Evolutionary conservation across 1,284 basidiomycete genomes (phyloP), one percentile per base, ranked within the genome.

Genomic region (Naganishia sp.): DNA sequence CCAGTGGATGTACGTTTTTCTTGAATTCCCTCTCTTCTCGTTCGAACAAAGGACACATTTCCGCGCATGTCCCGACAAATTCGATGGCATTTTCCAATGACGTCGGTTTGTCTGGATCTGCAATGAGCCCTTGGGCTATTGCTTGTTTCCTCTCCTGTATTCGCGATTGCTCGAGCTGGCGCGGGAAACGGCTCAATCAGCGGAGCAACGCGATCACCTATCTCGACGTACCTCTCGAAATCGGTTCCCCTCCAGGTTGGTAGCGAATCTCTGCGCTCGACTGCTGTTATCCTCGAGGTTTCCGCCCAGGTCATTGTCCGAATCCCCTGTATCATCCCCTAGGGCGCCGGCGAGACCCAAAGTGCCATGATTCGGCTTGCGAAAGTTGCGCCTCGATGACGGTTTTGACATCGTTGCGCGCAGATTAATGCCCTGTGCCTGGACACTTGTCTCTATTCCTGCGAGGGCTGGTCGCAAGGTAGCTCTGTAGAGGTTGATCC

Each of bases 21-120:
- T 95, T 91, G 67, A 88, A 86, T 77, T 98, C 92, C 52, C 95
- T 85, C 72, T 93, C 86, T 76, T 95, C 93, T 23, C 90, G 84
- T 79, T 99, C 95, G 73, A 92, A 95, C 58, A 90, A 87, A 6
- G 93, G 91, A 77, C 95, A 98, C 93, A 98, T 97, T 69, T 90
- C 88, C 79, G 84, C 81, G 75, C 95, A 98, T 1, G 91, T 94
- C 21, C 95, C 95, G 15, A 90, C 85, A 73, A 98, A 88, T 39
- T 88, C 89, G 63, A 94, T 90, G 2, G 95, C 94, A 1, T 80
- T 82, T 67, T 83, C 81, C 32, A 84, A 71, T 1, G 82, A 84
- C 2, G 81, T 77, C n/a, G 81, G 82, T 5, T 85, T 82, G 11
- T 69, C 53, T 6, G 66, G 68, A 45, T 69, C 66, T 25, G 68